Evolutionary conservation across 495 filamentous ascomycete genomes (phyloP).

Genomic region (Staphylotrichum longicolle): DNA sequence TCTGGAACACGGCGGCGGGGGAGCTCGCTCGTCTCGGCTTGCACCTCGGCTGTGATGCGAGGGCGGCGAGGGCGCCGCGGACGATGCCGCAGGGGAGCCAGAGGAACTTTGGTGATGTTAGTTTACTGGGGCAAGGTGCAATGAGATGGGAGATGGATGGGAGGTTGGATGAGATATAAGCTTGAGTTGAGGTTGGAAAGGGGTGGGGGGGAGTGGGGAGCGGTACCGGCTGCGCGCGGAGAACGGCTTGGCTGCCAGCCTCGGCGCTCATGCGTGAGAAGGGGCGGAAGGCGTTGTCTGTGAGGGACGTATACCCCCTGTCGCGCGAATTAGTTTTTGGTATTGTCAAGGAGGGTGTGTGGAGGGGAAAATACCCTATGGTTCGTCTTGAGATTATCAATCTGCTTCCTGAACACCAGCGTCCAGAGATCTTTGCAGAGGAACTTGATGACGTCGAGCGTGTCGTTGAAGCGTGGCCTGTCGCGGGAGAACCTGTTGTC

Average conservation of each 20-base stretch:
- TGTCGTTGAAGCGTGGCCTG: slow-evolving; percentile 80
- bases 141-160: slow-evolving; percentile 3
- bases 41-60: slow-evolving; percentile 88
- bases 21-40: slow-evolving; percentile 81
- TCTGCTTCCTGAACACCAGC: slow-evolving; percentile 89
- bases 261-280: slow-evolving; percentile 83
- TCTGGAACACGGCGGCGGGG: slow-evolving; percentile 94
- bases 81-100: slow-evolving; percentile 95
- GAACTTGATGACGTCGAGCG: slow-evolving; percentile 92
- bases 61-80: slow-evolving; percentile 77
- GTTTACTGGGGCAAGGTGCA: neutral
- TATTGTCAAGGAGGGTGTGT: neutral
- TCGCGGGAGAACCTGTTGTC: slow-evolving; percentile 75
- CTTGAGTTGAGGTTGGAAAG: neutral
- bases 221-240: slow-evolving; percentile 75
- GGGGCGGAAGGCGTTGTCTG: slow-evolving; percentile 88
- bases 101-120: slow-evolving; percentile 56
- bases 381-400: slow-evolving; percentile 98
- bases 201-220: slow-evolving; percentile 16
- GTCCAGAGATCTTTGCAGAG: slow-evolving; percentile 97
- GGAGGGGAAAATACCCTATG: slow-evolving; percentile 62
- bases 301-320: slow-evolving; percentile 93
- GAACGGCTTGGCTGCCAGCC: slow-evolving; percentile 64
- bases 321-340: neutral
- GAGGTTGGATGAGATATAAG: slow-evolving; percentile 14